Evolutionary conservation across 148 eudicot species (phyloP).

Genomic region (Amaranthus hypochondriacus): DNA sequence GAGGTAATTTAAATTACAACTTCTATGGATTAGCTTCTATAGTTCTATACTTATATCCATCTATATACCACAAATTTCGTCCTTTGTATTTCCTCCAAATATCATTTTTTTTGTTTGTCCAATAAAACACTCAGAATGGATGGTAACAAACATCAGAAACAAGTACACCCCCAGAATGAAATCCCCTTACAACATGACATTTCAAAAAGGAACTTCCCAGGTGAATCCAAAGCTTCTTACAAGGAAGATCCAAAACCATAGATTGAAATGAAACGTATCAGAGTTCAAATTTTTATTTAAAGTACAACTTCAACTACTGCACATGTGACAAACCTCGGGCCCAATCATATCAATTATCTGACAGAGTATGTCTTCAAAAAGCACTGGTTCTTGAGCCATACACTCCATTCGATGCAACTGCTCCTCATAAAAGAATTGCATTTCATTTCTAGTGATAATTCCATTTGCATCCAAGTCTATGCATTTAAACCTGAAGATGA

Average conservation of each 20-base stretch:
- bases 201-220: not conserved
- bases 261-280: not conserved
- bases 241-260: not conserved
- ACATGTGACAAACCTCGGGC: conserved; percentile 61
- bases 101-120: not conserved
- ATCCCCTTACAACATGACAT: not conserved
- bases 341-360: conserved; percentile 91
- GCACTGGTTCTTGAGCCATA: conserved; percentile 98
- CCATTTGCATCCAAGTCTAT: conserved; percentile 95
- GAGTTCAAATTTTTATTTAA: not conserved
- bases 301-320: not conserved
- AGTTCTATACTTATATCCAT: too few relatives aligned
- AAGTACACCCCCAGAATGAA: not conserved
- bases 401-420: conserved; percentile 99
- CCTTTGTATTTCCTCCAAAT: not conserved
- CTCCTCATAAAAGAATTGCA: conserved; percentile 97
- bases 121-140: not conserved
- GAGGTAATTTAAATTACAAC: too few relatives aligned
- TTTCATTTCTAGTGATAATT: conserved; percentile 73
- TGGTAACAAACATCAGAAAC: not conserved
- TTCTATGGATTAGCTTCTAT: too few relatives aligned
- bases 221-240: not conserved
- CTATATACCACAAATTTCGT: too few relatives aligned
- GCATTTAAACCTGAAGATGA: conserved; percentile 80
- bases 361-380: conserved; percentile 94